These are phyloP conservation scores for Trichoderma harzianum DNA, from an alignment of 2,329 filamentous ascomycete species.

Conservation along the genomic window DNA sequence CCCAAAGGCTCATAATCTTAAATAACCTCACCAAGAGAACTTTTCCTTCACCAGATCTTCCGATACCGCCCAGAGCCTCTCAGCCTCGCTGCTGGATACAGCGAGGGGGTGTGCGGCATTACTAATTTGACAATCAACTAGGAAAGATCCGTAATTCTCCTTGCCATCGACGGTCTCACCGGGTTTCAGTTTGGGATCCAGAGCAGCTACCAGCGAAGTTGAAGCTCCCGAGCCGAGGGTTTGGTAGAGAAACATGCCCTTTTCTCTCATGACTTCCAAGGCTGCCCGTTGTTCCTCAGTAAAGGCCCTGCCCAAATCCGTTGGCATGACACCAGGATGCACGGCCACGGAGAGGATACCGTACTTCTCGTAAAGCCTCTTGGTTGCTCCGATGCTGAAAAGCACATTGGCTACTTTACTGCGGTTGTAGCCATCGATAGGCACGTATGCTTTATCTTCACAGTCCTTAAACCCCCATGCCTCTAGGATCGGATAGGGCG, in stretches of 20 bases:
- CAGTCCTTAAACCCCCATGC: neutral
- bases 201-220: neutral
- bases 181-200: neutral
- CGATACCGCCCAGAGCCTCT: neutral
- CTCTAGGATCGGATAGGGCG: neutral
- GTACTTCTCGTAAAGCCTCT: neutral
- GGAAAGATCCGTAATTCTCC: neutral
- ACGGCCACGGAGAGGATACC: neutral
- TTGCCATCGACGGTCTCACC: neutral
- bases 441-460: neutral
- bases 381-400: neutral
- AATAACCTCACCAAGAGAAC: neutral
- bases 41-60: neutral
- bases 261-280: accelerated
- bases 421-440: neutral
- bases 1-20: neutral
- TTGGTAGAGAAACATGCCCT: neutral
- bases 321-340: neutral
- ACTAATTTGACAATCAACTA: neutral
- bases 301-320: neutral
- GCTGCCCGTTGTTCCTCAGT: neutral
- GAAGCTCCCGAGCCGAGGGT: neutral
- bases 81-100: neutral
- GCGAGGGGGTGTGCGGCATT: neutral
- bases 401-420: neutral